Evolutionary conservation across 306 rosid species (phyloP), one percentile per base, ranked within the genome.

Genomic region (Echinosophora koreensis): DNA sequence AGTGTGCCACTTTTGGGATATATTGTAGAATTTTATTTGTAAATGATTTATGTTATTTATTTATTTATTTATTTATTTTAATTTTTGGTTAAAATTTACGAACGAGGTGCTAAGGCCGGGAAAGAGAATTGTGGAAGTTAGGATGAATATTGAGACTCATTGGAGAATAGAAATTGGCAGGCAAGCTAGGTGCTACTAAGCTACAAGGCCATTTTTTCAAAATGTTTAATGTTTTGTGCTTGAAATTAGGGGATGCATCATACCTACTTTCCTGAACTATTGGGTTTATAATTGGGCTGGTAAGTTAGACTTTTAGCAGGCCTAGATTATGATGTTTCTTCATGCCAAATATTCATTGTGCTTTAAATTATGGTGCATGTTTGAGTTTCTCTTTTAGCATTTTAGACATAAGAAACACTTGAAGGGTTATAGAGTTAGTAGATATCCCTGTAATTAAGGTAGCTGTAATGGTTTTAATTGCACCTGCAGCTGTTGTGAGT

Each of bases 11-110:
- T 69, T 69, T 58, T 9, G 50, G 68, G 50, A 30, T 59, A 17
- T 35, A 13, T 9, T 64, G 32, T 17, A 39, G 35, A 27, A 39
- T 64, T 65, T 56, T 50, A 8, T 73, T 64, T 80, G 62, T 64
- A 65, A 17, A 56, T 66, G 64, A 6, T 80, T 9, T 27, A n/a
- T n/a, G n/a, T n/a, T n/a, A n/a, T n/a, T n/a, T n/a, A n/a, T n/a
- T n/a, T n/a, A n/a, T 30, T 1, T 55, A 2, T 11, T 55, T 55
- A n/a, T 2, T 55, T 8, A 32, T 55, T 55, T 16, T 16, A 52
- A 1, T 14, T 28, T 58, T 58, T 46, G 4, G 51, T 46, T 46
- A 46, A 46, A 46, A 46, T 46, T 10, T 11, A 46, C n/a, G 9
- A 46, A 59, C 15, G 9, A 59, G 66, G 16, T 28, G 16, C 34